phyloP scores from a whole-genome alignment of 139 green algal genomes.

The Picochlorum sp. region DNA sequence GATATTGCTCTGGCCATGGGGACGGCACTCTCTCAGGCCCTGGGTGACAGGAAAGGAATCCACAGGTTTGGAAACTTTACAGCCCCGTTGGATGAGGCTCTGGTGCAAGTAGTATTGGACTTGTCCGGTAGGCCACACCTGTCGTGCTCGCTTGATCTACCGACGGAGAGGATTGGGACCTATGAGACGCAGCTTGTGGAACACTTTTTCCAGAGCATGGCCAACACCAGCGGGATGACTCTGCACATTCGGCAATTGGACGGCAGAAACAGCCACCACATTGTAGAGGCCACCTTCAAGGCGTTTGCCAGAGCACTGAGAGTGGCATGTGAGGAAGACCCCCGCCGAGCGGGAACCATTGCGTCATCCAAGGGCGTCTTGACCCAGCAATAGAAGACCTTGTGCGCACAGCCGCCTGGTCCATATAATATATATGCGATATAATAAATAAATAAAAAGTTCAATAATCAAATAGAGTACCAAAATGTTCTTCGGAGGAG shows the following conservation, averaged over 20 bases:
- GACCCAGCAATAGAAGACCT: constrained; percentile 66
- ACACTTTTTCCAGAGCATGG: constrained; percentile 94
- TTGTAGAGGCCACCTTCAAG: constrained; percentile 99
- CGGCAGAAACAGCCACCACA: constrained; percentile 96
- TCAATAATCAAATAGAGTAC: constrained; percentile 1
- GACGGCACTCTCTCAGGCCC: constrained; percentile 56
- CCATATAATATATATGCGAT: not conserved
- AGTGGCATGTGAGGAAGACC: constrained; percentile 77
- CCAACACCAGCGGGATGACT: constrained; percentile 86
- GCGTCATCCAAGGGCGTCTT: constrained; percentile 86
- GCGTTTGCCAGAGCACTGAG: constrained; percentile 92
- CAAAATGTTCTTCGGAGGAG: constrained; percentile 37
- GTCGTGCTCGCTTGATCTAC: constrained; percentile 66
- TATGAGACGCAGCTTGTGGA: constrained; percentile 94
- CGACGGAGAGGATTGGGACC: constrained; percentile 82
- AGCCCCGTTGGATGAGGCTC: constrained; percentile 87
- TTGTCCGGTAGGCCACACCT: constrained; percentile 82
- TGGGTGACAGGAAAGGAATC: constrained; percentile 92
- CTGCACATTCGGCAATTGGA: constrained; percentile 83
- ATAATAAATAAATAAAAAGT: constrained; percentile 1
- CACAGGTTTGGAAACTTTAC: constrained; percentile 91
- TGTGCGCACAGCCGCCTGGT: not conserved
- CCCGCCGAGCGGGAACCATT: constrained; percentile 65
- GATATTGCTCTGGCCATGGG: constrained; percentile 84
- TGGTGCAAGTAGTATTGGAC: constrained; percentile 87